A percentile compares a stretch with the other conserved stretches of the same genome.
phyloP scores from a whole-genome alignment of 495 filamentous ascomycete species.

The Neurospora pannonica region DNA sequence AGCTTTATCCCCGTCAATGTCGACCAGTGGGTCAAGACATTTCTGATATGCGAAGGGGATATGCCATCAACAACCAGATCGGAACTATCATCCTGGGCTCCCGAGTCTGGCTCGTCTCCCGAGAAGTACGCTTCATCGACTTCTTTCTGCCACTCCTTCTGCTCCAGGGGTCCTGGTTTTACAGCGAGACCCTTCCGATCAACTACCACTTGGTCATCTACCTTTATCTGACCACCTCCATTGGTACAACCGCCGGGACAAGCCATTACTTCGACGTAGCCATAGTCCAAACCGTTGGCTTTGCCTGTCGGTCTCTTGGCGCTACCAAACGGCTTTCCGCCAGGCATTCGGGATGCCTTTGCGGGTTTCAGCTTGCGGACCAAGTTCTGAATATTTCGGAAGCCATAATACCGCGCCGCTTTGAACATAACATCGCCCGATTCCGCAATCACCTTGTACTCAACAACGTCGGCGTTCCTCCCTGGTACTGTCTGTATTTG shows the following conservation, averaged over 20 bases:
- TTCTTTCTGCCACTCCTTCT: conserved; percentile 74
- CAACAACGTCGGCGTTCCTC: conserved; percentile 82
- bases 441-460: conserved; percentile 55
- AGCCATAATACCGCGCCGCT: conserved; percentile 88
- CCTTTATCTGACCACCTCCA: conserved; percentile 89
- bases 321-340: conserved; percentile 44
- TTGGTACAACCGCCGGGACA: conserved; percentile 98
- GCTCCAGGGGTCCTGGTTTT: conserved; percentile 58
- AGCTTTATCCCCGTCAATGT: conserved; percentile 55
- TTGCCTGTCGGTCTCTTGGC: conserved; percentile 39
- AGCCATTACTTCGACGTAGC: conserved; percentile 97
- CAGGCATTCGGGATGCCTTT: conserved; percentile 64
- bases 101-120: conserved; percentile 47
- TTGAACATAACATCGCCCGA: conserved; percentile 56
- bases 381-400: conserved; percentile 95
- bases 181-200: conserved; percentile 33
- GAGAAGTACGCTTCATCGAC: conserved; percentile 96
- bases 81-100: conserved; percentile 10
- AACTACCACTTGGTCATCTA: conserved; percentile 56
- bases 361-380: conserved; percentile 81
- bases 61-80: conserved; percentile 46
- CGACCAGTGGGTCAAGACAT: conserved; percentile 64
- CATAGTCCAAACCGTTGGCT: conserved; percentile 49
- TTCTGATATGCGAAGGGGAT: conserved; percentile 44
- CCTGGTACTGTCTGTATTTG: conserved; percentile 59